Percentiles rank a stretch among this genome's conserved stretches.
These are phyloP conservation scores for Erodium moschatum DNA, from an alignment of 441 rosid genomes.

Conservation along the genomic window DNA sequence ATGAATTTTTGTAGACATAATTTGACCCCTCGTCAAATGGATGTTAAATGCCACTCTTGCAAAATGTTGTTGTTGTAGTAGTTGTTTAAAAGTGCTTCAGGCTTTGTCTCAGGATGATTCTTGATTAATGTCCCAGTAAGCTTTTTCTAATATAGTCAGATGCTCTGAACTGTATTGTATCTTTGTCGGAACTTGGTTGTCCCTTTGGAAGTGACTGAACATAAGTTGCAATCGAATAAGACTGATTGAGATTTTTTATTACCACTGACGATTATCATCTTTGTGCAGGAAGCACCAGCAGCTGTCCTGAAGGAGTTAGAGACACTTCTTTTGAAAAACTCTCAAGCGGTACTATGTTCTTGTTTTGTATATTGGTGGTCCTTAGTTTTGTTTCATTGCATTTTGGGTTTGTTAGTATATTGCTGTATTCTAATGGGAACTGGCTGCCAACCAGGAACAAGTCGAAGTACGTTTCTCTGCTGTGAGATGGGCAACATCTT, in stretches of 20 bases:
- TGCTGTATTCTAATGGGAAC: conserved; percentile 14
- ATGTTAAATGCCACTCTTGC: conserved; percentile 1
- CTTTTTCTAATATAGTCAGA: conserved; percentile 2
- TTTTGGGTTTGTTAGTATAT: conserved; percentile 15
- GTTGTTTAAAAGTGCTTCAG: conserved; percentile 2
- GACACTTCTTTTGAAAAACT: conserved; percentile 62
- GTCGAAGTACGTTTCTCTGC: conserved; percentile 94
- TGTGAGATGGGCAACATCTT: conserved; percentile 80
- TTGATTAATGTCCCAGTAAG: neutral
- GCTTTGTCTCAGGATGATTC: conserved; percentile 3
- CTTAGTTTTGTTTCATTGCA: conserved; percentile 5
- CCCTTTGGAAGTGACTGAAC: conserved; percentile 3
- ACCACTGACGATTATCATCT: conserved; percentile 15
- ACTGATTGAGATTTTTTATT: neutral
- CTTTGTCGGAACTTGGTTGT: neutral
- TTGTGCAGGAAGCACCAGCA: conserved; percentile 63
- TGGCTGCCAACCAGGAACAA: conserved; percentile 55
- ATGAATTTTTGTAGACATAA: neutral
- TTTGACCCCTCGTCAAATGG: neutral
- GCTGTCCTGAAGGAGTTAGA: conserved; percentile 65
- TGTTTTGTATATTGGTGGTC: conserved; percentile 5
- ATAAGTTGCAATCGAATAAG: neutral
- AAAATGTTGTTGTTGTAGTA: neutral
- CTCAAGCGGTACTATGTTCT: conserved; percentile 50
- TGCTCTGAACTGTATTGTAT: neutral